Percentiles rank a stretch among this genome's conserved stretches.
These are phyloP conservation scores for Glycine soja DNA, from an alignment of 306 rosid genomes.

Conservation along the genomic window DNA sequence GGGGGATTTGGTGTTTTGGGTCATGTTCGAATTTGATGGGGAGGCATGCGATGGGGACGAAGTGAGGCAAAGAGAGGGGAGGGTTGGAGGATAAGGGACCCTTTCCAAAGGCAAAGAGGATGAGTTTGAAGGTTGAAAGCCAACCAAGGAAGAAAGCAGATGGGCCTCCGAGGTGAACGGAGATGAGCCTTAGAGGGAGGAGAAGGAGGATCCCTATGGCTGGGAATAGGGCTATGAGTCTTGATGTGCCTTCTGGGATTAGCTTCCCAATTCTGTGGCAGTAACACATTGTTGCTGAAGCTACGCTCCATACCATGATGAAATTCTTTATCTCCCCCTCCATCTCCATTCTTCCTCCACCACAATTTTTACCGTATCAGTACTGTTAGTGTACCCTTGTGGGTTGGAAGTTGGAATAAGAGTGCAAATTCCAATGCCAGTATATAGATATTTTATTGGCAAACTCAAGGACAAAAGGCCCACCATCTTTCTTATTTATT, in stretches of 20 bases:
- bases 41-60: slow-evolving; percentile 41
- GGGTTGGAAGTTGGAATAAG: too few relatives aligned
- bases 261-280: slow-evolving; percentile 42
- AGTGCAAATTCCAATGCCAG: too few relatives aligned
- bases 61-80: slow-evolving; percentile 46
- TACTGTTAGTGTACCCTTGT: too few relatives aligned
- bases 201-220: slow-evolving; percentile 44
- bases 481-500: too few relatives aligned
- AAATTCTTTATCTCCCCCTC: slow-evolving; percentile 51
- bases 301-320: slow-evolving; percentile 49
- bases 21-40: slow-evolving; percentile 49
- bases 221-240: slow-evolving; percentile 41
- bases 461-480: too few relatives aligned
- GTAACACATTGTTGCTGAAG: slow-evolving; percentile 44
- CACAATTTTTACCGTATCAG: too few relatives aligned
- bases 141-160: slow-evolving; percentile 48
- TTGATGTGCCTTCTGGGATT: slow-evolving; percentile 20
- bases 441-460: too few relatives aligned
- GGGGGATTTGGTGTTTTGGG: background rate
- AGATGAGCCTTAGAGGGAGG: slow-evolving; percentile 48
- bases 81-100: slow-evolving; percentile 51
- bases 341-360: background rate
- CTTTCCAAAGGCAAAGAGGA: slow-evolving; percentile 49
- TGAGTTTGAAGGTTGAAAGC: slow-evolving; percentile 59
- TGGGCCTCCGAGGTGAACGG: slow-evolving; percentile 50